Percentiles rank a stretch among this genome's conserved stretches.
phyloP scores from a whole-genome alignment of 75 land plant genomes.

The Selaginella tamariscina region DNA sequence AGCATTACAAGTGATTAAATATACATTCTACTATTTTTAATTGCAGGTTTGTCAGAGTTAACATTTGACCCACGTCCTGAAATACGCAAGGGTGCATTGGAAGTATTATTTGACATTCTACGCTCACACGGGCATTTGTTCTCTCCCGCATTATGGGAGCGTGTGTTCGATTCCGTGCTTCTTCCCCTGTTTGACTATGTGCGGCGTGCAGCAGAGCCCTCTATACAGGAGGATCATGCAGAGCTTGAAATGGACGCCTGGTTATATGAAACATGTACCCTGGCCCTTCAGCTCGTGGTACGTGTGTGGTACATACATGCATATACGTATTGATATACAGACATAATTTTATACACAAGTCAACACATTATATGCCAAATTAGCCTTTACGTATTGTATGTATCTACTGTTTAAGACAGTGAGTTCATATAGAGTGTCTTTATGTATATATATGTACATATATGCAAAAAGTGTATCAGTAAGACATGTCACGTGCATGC shows the following conservation, averaged over 20 bases:
- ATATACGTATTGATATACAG: no score
- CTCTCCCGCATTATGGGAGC: constrained; percentile 89
- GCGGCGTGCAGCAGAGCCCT: constrained; percentile 86
- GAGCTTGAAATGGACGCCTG: constrained; percentile 97
- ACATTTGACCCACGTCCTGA: constrained; percentile 97
- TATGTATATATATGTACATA: no score
- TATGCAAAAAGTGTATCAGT: no score
- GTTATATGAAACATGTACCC: constrained; percentile 95
- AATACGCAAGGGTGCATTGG: constrained; percentile 83
- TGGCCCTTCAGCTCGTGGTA: constrained; percentile 94
- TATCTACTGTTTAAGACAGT: no score
- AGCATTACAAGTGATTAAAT: no score
- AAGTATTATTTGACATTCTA: constrained; percentile 87
- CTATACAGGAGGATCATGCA: constrained; percentile 35
- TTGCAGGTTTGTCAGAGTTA: constrained; percentile 92
- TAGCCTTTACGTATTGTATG: no score
- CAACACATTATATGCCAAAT: no score
- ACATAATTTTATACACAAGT: no score
- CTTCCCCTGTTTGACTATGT: constrained; percentile 98
- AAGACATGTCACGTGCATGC: no score
- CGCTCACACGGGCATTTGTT: constrained; percentile 91
- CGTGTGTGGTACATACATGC: no score
- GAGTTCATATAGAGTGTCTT: no score
- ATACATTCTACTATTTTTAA: no score
- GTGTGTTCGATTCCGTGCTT: constrained; percentile 88